Conservation (phyloP, 345 rosid species). For the Aquilaria malaccensis region DNA sequence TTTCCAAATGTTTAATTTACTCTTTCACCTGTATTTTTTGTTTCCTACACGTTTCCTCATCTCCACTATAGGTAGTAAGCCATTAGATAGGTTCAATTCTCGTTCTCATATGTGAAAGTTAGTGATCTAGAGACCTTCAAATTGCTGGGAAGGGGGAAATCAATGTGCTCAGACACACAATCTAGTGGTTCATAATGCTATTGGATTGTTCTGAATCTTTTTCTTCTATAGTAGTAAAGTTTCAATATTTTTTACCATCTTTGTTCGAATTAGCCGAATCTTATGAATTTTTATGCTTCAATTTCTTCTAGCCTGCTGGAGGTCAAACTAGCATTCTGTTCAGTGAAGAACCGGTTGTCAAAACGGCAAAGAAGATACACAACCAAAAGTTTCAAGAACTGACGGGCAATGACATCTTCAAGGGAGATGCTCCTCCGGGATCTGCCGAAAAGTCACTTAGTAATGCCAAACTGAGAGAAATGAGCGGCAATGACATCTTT, state of each 20-base stretch:
- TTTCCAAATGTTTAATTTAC: neutral
- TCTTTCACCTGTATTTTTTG: neutral
- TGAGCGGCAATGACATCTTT: conserved; percentile 75
- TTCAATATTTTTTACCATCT: neutral
- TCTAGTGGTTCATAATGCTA: no score
- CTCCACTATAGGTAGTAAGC: no score
- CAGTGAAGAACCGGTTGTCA: conserved; percentile 51
- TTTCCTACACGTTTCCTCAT: no score
- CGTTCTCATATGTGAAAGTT: no score
- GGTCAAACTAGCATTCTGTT: conserved; percentile 67
- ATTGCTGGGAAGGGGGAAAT: no score
- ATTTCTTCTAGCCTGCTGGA: conserved; percentile 53
- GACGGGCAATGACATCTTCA: conserved; percentile 73
- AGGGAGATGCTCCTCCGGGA: conserved; percentile 57
- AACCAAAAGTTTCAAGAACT: conserved; percentile 69
- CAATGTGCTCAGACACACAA: no score
- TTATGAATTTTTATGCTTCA: conserved; percentile 2
- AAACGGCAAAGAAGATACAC: conserved; percentile 69
- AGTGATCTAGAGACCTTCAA: no score
- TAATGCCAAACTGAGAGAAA: conserved; percentile 66
- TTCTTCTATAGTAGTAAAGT: neutral
- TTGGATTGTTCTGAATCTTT: no score
- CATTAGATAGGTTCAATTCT: no score
- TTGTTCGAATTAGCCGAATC: neutral
- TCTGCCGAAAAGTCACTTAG: conserved; percentile 69